Base-by-base conservation (phyloP, 73 alveolate species). In the Tetrahymena malaccensis region DNA sequence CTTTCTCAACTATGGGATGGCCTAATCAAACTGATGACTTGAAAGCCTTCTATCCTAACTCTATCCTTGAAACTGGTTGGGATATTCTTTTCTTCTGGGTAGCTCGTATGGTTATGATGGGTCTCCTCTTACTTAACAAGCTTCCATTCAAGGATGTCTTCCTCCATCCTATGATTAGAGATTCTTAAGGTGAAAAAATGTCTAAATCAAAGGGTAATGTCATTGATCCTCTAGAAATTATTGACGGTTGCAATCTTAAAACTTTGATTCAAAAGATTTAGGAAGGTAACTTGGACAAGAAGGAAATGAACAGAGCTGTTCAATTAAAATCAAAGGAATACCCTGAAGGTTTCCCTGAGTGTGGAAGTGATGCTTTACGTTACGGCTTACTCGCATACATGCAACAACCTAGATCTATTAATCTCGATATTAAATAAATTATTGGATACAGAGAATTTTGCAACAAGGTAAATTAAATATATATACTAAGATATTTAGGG, bases 311-410 rank as follows among this genome's bases (percentile, higher is more conserved):
- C 83, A 95, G 95, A 34, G 94, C 95, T 33, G 35, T 95, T 19
- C 13, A 43, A 31, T 89, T 85, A 95, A 95, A 95, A 83, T 3
- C 43, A 25, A 70, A 70, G 89, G 89, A 70, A 70, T 70, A 70
- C 17, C 89, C 89, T 70, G 89, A 70, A 70, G 89, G 89, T 25
- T 70, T 70, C 43, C 89, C 95, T 43, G 99, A 99, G 96, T 99
- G 99, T 96, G 99, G 99, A 21, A 99, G 99, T 44, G 99, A 99
- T 95, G 99, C 99, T 19, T 97, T 99, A 25, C 98, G 99, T 96
- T 97, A 98, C 94, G 99, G 99, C 89, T 98, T 99, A 13, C 96
- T 99, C 95, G 98, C 99, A 55, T 99, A 99, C 96, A 98, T 99
- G 98, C 95, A 98, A 93, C 99, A 96, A 96, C 95, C 94, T 10